A percentile compares a stretch with the other conserved stretches of the same genome.
Conservation (phyloP, 83 land plant genomes). For the Diphasiastrum complanatum region DNA sequence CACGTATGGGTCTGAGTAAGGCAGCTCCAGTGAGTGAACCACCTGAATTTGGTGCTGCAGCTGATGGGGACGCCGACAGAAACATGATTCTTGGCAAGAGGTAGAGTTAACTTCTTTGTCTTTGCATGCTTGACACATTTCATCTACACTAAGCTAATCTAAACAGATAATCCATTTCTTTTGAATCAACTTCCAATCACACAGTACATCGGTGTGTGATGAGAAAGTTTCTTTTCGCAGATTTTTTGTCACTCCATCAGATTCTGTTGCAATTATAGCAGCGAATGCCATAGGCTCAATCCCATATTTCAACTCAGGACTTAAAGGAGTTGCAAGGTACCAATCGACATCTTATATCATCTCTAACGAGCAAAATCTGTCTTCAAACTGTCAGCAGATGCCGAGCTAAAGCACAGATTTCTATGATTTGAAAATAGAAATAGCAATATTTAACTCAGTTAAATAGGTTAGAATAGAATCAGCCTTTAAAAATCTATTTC, state of each 20-base stretch:
- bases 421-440: no score
- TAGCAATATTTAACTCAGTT: no score
- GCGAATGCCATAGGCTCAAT: constrained; percentile 93
- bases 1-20: constrained; percentile 87
- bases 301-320: constrained; percentile 85
- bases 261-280: constrained; percentile 98
- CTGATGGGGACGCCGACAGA: constrained; percentile 99
- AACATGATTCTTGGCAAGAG: constrained; percentile 98
- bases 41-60: constrained; percentile 99
- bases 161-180: background rate
- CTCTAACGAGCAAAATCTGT: no score
- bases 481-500: no score
- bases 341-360: no score
- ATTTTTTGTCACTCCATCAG: constrained; percentile 99
- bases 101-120: constrained; percentile 23
- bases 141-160: no score
- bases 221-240: constrained; percentile 29
- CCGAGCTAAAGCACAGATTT: no score
- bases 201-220: background rate
- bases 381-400: no score
- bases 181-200: background rate
- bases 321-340: constrained; percentile 95
- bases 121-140: background rate
- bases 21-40: constrained; percentile 47
- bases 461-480: no score